These are phyloP conservation scores for Cyberlindnera nakhonratchasimensis DNA, from an alignment of 805 yeast genomes.

Conservation along the genomic window DNA sequence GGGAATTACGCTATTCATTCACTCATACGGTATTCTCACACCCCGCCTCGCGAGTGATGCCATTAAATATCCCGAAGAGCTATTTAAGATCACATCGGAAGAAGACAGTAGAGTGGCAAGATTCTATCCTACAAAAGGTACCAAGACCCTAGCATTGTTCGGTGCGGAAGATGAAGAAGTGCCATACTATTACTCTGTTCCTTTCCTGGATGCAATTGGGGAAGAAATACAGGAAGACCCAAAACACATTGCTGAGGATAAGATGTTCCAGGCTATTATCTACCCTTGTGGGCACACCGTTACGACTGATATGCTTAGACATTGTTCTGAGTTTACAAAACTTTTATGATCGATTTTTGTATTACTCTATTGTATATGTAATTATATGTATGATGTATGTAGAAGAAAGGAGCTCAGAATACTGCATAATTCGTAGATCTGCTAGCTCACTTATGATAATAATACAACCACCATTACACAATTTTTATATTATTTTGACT, in stretches of 20 bases:
- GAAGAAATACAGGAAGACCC: neutral
- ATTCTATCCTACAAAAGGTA: constrained; percentile 8
- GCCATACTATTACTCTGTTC: constrained; percentile 9
- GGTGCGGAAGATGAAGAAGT: constrained; percentile 21
- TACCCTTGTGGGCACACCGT: constrained; percentile 22
- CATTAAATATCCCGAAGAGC: constrained; percentile 4
- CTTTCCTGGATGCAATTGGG: constrained; percentile 13
- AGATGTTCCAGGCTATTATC: constrained; percentile 14
- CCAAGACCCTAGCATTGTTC: constrained; percentile 22
- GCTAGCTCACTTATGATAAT: neutral
- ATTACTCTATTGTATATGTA: neutral
- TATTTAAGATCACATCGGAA: constrained; percentile 11
- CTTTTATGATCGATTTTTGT: neutral
- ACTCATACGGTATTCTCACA: constrained; percentile 7
- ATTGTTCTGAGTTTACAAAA: constrained; percentile 4
- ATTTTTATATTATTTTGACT: too few relatives aligned
- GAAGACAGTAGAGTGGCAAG: constrained; percentile 18
- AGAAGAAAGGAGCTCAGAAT: too few relatives aligned
- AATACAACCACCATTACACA: too few relatives aligned
- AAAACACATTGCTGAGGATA: constrained; percentile 1
- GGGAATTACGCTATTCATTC: constrained; percentile 6
- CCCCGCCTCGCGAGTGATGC: neutral
- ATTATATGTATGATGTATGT: too few relatives aligned
- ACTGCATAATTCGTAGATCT: too few relatives aligned
- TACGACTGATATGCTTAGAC: constrained; percentile 18